A percentile compares a stretch with the other conserved stretches of the same genome.
Evolutionary conservation across 352 stramenopile species (phyloP).

Genomic region (Pythium periplocum): DNA sequence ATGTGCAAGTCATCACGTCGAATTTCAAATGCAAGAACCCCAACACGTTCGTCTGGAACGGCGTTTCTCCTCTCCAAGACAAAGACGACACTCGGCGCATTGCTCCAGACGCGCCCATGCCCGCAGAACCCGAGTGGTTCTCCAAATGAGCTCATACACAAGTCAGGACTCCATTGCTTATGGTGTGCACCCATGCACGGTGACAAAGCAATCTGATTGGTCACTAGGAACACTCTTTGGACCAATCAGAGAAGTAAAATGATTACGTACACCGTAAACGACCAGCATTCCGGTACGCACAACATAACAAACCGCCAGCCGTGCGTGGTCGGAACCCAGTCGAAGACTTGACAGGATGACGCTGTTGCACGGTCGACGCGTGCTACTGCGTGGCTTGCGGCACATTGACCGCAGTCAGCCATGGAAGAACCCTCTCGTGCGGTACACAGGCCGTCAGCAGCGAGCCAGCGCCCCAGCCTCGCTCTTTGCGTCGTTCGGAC

Average conservation of each 20-base stretch:
- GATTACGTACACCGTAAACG: no score
- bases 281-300: no score
- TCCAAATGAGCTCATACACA: not conserved
- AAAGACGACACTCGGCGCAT: constrained; percentile 13
- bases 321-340: not conserved
- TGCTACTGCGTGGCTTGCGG: constrained; percentile 20
- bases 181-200: no score
- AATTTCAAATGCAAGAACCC: constrained; percentile 4
- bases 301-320: not conserved
- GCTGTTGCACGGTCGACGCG: constrained; percentile 15
- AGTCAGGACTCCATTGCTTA: not conserved
- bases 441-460: not conserved
- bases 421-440: constrained; percentile 13
- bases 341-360: constrained; percentile 9
- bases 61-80: constrained; percentile 5
- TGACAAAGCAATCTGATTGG: no score
- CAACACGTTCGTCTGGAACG: constrained; percentile 8
- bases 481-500: not conserved
- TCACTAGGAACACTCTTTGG: no score
- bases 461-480: not conserved
- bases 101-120: constrained; percentile 1
- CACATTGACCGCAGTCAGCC: constrained; percentile 20
- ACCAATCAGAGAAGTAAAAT: no score
- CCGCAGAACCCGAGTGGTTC: constrained; percentile 2
- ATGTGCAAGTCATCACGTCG: not conserved